Base-by-base conservation (phyloP, 2,329 filamentous ascomycete species). In the Fusarium torulosum region DNA sequence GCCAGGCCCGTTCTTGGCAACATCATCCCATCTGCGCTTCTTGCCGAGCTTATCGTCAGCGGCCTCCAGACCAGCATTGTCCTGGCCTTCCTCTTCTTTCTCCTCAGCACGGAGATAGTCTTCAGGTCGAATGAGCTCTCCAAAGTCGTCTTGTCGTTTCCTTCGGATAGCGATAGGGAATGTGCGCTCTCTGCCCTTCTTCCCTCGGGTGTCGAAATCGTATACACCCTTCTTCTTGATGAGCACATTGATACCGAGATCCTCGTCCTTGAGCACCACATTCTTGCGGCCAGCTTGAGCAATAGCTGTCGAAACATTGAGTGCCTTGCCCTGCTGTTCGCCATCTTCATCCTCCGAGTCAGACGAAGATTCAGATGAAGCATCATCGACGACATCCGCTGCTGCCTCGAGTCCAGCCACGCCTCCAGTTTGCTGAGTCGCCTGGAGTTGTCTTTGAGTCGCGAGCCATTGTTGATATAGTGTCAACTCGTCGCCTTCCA, bases 81-180 rank as follows among this genome's bases (percentile, higher is more conserved):
- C 88, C 51, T 90, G 87, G 14, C 87, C 88, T 40, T 92, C 90
- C 19, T 88, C 86, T 59, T 97, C 93, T 58, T 93, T 90, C 79
- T 98, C 96, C 75, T 99, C 96, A 0, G 94, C 95, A 59, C 94
- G 88, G 2, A 97, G 85, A 75, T 95, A 99, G 67, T 99, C 96
- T 77, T 98, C 96, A 0, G 95, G 92, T 53, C 94, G 89, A 71
- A 99, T 97, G 17, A 96, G 81, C 68, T 99, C 96, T 59, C 96
- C 96, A 79, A 96, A 99, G 67, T 97, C 95, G 75, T 98, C 96
- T 29, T 86, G 88, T 50, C 93, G 89, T 76, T 89, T 91, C 72
- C 92, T 86, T 51, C 93, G 89, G 23, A 94, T 88, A 1, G 94
- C 88, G 53, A 96, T 90, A 0, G 96, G 96, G 75, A 97, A 98